Conservation (phyloP, 768 basidiomycete genomes). For the Mycena olivaceomarginata region DNA sequence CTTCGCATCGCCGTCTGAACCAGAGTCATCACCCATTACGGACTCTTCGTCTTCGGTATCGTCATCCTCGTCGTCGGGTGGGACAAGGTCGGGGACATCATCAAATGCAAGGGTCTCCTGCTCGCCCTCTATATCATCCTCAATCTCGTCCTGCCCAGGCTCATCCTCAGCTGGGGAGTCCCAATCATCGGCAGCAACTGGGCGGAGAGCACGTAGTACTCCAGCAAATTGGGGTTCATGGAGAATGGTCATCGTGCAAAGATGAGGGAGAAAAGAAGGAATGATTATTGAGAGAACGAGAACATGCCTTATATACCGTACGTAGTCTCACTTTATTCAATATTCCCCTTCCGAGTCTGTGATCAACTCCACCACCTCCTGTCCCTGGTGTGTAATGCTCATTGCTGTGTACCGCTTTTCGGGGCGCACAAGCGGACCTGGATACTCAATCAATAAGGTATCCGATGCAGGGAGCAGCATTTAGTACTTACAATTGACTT, state of each 20-base stretch:
- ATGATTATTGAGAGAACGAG: conserved; percentile 22
- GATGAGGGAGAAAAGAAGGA: not conserved
- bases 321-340: conserved; percentile 10
- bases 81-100: too few species aligned
- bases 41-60: too few species aligned
- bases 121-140: not conserved
- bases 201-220: conserved; percentile 1
- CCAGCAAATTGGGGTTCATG: conserved; percentile 12
- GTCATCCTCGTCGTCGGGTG: not conserved
- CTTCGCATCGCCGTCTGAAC: conserved; percentile 34
- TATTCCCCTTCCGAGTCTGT: too few species aligned
- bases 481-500: not conserved
- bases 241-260: conserved; percentile 16
- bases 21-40: not conserved
- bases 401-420: conserved; percentile 23
- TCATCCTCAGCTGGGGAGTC: not conserved
- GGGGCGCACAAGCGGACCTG: not conserved
- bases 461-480: not conserved
- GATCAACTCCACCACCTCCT: conserved; percentile 19
- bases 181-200: not conserved
- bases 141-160: conserved; percentile 18
- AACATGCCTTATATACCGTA: conserved; percentile 20
- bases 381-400: conserved; percentile 14
- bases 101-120: conserved; percentile 6
- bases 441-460: not conserved